A percentile compares a stretch with the other conserved stretches of the same genome.
Conservation (phyloP, 2,329 filamentous ascomycete genomes). For the Penicillium sumatraense region DNA sequence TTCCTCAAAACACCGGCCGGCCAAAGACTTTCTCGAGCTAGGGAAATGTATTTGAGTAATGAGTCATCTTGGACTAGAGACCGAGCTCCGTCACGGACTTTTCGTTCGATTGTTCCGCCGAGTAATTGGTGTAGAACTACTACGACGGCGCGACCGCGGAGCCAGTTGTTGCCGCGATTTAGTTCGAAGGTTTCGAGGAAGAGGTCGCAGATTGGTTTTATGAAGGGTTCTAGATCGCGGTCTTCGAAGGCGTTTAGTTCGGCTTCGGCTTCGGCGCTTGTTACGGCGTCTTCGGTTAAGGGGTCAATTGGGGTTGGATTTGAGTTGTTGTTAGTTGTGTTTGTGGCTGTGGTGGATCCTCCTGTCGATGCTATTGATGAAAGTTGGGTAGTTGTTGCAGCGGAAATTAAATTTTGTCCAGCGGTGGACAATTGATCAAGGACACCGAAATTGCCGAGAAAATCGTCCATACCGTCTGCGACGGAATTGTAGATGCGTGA, state of each 20-base stretch:
- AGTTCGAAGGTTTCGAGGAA: conserved; percentile 96
- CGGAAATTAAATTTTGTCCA: conserved; percentile 76
- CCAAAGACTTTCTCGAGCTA: conserved; percentile 81
- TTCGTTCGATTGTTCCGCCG: conserved; percentile 93
- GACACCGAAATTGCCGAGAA: conserved; percentile 92
- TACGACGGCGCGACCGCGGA: conserved; percentile 91
- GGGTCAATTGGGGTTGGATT: no score
- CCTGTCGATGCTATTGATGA: conserved; percentile 44
- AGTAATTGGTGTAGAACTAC: conserved; percentile 95
- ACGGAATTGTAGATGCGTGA: conserved; percentile 95
- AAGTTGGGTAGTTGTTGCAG: conserved; percentile 41
- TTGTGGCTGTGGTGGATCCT: no score
- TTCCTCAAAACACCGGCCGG: conserved; percentile 60
- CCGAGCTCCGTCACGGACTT: conserved; percentile 83
- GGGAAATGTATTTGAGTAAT: conserved; percentile 73
- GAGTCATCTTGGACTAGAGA: conserved; percentile 76
- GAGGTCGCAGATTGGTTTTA: conserved; percentile 97
- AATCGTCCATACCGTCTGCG: conserved; percentile 96
- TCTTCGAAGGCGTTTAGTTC: conserved; percentile 93
- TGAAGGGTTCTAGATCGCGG: conserved; percentile 87
- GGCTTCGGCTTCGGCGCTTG: conserved; percentile 80
- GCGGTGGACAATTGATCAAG: conserved; percentile 92
- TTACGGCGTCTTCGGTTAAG: conserved; percentile 53
- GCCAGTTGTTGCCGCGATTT: conserved; percentile 95
- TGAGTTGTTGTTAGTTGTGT: no score